Conservation (phyloP, 352 stramenopile species). For the Pythium brachiatum region DNA sequence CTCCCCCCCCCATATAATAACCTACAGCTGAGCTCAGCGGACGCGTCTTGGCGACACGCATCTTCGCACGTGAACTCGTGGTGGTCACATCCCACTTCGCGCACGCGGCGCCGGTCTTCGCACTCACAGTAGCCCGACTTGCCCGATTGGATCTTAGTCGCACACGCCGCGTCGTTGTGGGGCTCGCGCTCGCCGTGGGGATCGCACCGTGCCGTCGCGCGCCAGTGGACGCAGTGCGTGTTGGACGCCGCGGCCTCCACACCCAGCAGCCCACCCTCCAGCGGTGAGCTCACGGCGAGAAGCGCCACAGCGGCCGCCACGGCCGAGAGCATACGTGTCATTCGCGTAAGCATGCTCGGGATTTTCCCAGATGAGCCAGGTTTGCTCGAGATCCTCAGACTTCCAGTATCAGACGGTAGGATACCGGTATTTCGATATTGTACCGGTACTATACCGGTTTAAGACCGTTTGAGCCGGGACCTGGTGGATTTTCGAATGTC, state of each 20-base stretch:
- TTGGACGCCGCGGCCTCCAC: background rate
- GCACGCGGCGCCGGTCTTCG: slow-evolving; percentile 68
- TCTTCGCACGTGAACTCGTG: slow-evolving; percentile 76
- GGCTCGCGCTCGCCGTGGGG: slow-evolving; percentile 65
- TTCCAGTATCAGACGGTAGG: background rate
- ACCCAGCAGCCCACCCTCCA: background rate
- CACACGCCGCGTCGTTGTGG: slow-evolving; percentile 59
- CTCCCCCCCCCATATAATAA: too few relatives aligned
- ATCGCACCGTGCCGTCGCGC: slow-evolving; percentile 65
- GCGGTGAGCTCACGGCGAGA: background rate
- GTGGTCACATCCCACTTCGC: slow-evolving; percentile 74
- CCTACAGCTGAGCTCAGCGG: slow-evolving; percentile 70
- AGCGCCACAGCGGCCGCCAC: slow-evolving; percentile 11
- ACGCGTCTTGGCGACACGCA: slow-evolving; percentile 65
- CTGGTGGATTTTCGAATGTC: slow-evolving; percentile 3
- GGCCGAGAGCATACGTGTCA: slow-evolving; percentile 26
- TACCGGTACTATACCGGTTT: slow-evolving; percentile 15
- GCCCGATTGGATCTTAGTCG: slow-evolving; percentile 39
- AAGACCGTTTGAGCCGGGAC: background rate
- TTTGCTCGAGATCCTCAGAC: slow-evolving; percentile 17
- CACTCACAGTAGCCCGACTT: slow-evolving; percentile 80
- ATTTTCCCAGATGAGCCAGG: background rate
- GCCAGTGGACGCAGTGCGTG: slow-evolving; percentile 65
- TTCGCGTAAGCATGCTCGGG: background rate
- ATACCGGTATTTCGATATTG: background rate